Percentiles rank a stretch among this genome's conserved stretches.
phyloP scores from a whole-genome alignment of 2,329 filamentous ascomycete genomes.

The Beauveria brongniartii region DNA sequence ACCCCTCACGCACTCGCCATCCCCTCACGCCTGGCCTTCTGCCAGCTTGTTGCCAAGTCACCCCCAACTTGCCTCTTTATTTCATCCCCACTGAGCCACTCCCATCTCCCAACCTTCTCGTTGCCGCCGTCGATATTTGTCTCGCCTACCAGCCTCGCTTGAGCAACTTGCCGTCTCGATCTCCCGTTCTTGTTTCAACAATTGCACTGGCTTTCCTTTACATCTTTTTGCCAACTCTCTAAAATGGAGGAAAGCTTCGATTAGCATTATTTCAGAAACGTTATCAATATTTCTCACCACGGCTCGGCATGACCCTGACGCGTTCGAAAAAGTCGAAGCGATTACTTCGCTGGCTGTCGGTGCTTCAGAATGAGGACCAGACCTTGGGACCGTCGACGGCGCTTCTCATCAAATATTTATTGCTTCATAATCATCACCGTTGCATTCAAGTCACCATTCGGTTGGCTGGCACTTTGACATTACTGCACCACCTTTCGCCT shows the following conservation, averaged over 20 bases:
- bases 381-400: constrained; percentile 24
- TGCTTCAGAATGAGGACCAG: constrained; percentile 30
- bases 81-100: background rate
- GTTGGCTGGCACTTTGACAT: constrained; percentile 20
- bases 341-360: constrained; percentile 25
- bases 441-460: constrained; percentile 23
- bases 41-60: background rate
- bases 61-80: background rate
- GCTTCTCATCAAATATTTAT: constrained; percentile 24
- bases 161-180: background rate
- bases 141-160: constrained; percentile 1
- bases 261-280: constrained; percentile 12
- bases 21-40: background rate
- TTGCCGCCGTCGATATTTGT: background rate
- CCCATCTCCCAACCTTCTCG: background rate
- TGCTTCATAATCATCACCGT: constrained; percentile 23
- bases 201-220: background rate
- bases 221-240: constrained; percentile 1
- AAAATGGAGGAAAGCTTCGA: constrained; percentile 11
- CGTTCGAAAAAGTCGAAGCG: constrained; percentile 25
- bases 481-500: constrained; percentile 14
- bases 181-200: background rate
- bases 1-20: background rate
- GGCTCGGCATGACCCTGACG: constrained; percentile 19
- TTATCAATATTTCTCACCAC: constrained; percentile 10